phyloP scores from a whole-genome alignment of 805 yeast genomes.

The Nakazawaea wyomingensis region DNA sequence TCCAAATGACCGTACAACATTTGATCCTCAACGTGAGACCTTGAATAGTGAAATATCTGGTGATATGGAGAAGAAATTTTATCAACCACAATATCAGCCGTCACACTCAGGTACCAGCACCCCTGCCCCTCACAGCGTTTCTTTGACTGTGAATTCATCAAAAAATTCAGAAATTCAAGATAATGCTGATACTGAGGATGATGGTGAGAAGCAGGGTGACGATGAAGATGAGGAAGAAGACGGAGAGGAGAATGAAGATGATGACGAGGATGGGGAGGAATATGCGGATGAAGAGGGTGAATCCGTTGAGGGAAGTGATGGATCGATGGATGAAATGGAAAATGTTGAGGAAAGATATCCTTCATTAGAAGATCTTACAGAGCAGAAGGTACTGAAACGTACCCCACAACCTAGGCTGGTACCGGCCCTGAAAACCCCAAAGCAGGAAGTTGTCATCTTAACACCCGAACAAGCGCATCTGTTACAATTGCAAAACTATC shows the following conservation, averaged over 20 bases:
- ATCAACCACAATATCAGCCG: slow-evolving; percentile 9
- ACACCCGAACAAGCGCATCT: slow-evolving; percentile 19
- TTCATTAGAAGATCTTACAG: slow-evolving; percentile 30
- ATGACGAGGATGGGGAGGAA: too few species aligned
- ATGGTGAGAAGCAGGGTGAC: slow-evolving; percentile 6
- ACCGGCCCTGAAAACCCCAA: not conserved
- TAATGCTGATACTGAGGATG: not conserved
- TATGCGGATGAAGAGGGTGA: too few species aligned
- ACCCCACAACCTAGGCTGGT: too few species aligned
- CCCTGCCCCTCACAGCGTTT: not conserved
- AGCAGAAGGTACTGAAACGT: not conserved
- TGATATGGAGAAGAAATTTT: slow-evolving; percentile 3
- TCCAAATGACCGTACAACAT: slow-evolving; percentile 25
- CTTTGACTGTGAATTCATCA: not conserved
- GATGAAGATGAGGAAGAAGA: slow-evolving; percentile 13
- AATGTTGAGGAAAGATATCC: slow-evolving; percentile 50
- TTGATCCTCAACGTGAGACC: slow-evolving; percentile 36
- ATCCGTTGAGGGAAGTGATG: too few species aligned
- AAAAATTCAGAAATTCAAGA: not conserved
- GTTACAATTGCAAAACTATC: slow-evolving; percentile 16
- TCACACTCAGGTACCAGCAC: slow-evolving; percentile 5
- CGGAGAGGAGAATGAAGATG: not conserved
- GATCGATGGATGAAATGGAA: slow-evolving; percentile 33
- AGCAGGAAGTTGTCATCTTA: slow-evolving; percentile 11
- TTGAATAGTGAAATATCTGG: slow-evolving; percentile 12